A percentile compares a stretch with the other conserved stretches of the same genome.
Conservation (phyloP, 257 asterid species). For the Ajuga chamaepitys region DNA sequence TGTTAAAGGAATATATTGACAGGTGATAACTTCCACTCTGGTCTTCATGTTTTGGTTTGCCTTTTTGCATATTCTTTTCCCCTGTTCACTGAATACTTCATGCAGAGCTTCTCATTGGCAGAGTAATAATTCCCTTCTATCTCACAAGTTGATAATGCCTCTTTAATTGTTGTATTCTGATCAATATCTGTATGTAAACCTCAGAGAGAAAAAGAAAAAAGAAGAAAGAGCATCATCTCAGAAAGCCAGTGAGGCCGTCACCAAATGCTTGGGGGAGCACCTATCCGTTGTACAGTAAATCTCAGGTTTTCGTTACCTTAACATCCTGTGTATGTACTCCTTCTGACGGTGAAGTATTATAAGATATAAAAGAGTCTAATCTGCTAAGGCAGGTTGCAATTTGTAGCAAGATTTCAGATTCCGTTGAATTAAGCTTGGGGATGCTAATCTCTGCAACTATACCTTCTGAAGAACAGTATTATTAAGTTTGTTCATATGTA, state of each 20-base stretch:
- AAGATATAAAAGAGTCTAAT: background rate
- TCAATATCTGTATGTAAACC: background rate
- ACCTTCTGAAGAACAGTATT: background rate
- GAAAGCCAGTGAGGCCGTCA: conserved; percentile 79
- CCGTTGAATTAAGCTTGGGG: background rate
- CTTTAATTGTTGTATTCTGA: background rate
- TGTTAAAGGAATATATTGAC: conserved; percentile 77
- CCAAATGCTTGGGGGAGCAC: conserved; percentile 39
- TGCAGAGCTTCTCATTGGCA: background rate
- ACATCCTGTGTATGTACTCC: background rate
- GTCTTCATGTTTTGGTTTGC: background rate
- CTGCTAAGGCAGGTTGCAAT: conserved; percentile 3
- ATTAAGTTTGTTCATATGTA: conserved; percentile 2
- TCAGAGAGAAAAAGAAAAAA: conserved; percentile 88
- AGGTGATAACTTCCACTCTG: conserved; percentile 43
- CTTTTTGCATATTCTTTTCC: background rate
- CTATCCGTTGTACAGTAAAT: conserved; percentile 29
- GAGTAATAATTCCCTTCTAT: background rate
- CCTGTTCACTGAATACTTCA: background rate
- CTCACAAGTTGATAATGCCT: background rate
- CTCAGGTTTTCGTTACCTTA: conserved; percentile 7
- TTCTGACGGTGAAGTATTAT: background rate
- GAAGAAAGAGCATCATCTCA: conserved; percentile 74
- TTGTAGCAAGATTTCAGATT: background rate
- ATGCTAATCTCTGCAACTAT: too few relatives aligned